These are phyloP conservation scores for Naganishia onofrii DNA, from an alignment of 768 basidiomycete genomes.

Conservation along the genomic window DNA sequence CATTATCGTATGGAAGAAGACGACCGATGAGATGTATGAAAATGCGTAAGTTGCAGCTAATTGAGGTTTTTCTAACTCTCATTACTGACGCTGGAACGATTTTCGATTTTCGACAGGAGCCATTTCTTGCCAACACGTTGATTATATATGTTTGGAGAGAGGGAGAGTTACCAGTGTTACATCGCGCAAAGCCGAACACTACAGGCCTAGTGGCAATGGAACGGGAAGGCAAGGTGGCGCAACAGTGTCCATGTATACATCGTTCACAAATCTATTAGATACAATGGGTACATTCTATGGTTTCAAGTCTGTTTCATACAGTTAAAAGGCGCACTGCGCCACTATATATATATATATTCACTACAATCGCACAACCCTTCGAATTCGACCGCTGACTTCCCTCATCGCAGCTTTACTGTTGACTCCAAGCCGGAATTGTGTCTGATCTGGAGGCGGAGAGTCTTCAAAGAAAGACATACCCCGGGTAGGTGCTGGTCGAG, in stretches of 20 bases:
- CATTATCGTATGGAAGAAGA: constrained; percentile 71
- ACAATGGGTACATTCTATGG: constrained; percentile 2
- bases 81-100: neutral
- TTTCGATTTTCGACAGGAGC: neutral
- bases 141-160: too few species aligned
- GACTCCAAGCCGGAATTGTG: constrained; percentile 5
- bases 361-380: constrained; percentile 8
- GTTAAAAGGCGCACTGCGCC: too few species aligned
- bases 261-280: neutral
- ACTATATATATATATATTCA: neutral
- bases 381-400: constrained; percentile 8
- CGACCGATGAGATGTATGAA: constrained; percentile 46
- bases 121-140: constrained; percentile 22
- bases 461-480: constrained; percentile 20
- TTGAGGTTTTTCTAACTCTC: neutral
- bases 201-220: too few species aligned
- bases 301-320: neutral
- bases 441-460: constrained; percentile 14
- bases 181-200: too few species aligned
- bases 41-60: constrained; percentile 41
- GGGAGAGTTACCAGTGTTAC: neutral
- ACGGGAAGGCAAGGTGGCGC: neutral
- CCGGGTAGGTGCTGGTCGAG: neutral
- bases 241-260: neutral
- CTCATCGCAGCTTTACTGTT: constrained; percentile 6